Percentiles rank a stretch among this genome's conserved stretches.
Conservation (phyloP, 805 yeast species). For the Pichia sporocuriosa region DNA sequence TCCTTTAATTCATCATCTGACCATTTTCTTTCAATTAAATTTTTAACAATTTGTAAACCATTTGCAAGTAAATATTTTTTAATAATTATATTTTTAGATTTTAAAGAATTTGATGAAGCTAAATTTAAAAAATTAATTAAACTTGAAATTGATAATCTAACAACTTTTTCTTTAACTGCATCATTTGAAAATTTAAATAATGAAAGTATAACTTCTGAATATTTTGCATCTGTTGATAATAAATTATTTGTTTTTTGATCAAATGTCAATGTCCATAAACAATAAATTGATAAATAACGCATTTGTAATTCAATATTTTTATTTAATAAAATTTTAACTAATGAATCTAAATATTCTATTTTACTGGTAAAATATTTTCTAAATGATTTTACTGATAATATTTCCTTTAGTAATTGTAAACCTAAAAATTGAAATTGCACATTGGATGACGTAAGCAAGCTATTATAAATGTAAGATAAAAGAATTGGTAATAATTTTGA, state of each 20-base stretch:
- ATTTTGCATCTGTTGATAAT: conserved; percentile 37
- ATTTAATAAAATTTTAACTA: conserved; percentile 41
- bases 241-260: conserved; percentile 40
- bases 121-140: conserved; percentile 50
- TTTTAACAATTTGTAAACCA: conserved; percentile 61
- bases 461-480: conserved; percentile 29
- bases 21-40: conserved; percentile 82
- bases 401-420: conserved; percentile 57
- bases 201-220: conserved; percentile 46
- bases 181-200: conserved; percentile 57
- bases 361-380: conserved; percentile 45
- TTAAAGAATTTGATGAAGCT: conserved; percentile 23
- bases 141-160: conserved; percentile 74
- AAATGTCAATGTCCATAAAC: conserved; percentile 83
- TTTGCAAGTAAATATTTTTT: conserved; percentile 68
- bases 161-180: conserved; percentile 88
- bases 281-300: conserved; percentile 71
- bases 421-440: conserved; percentile 52
- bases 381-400: conserved; percentile 47
- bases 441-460: conserved; percentile 29
- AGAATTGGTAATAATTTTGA: conserved; percentile 17
- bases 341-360: conserved; percentile 38
- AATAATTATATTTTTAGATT: conserved; percentile 38
- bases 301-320: conserved; percentile 60
- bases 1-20: conserved; percentile 84